Conservation (phyloP, 2,329 filamentous ascomycete genomes). For the Endoconidiophora polonica region DNA sequence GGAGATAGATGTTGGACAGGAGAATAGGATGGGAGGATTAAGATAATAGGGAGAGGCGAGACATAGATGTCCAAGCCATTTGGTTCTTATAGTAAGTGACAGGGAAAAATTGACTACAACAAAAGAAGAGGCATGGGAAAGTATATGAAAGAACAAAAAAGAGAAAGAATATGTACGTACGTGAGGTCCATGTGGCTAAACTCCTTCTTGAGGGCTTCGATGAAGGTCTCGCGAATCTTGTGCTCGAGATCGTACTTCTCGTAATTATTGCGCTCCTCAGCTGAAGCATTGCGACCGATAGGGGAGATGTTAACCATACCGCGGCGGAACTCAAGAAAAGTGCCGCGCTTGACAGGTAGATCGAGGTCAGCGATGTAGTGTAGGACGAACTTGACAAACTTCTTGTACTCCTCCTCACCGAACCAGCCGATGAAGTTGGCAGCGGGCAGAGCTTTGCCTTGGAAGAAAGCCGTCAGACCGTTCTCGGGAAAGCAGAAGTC, state of each 20-base stretch:
- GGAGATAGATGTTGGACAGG: not conserved
- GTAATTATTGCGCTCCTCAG: conserved; percentile 66
- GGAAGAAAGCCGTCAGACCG: conserved; percentile 76
- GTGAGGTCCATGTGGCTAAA: conserved; percentile 76
- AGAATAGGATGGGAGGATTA: too few species aligned
- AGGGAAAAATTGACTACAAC: not conserved
- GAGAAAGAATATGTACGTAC: conserved; percentile 30
- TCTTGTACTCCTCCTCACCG: conserved; percentile 69
- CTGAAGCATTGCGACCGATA: conserved; percentile 70
- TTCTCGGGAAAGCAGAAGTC: conserved; percentile 98
- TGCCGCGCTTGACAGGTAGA: conserved; percentile 67
- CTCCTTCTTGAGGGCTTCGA: conserved; percentile 57
- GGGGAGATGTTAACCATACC: conserved; percentile 82
- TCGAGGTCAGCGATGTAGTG: conserved; percentile 75
- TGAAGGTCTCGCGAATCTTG: conserved; percentile 60
- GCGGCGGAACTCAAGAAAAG: conserved; percentile 77
- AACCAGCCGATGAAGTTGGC: conserved; percentile 86
- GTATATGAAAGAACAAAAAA: conserved; percentile 2
- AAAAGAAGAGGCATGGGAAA: conserved; percentile 3
- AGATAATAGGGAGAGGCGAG: too few species aligned
- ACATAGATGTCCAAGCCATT: too few species aligned
- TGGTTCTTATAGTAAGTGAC: not conserved
- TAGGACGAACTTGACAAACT: conserved; percentile 57
- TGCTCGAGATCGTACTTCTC: conserved; percentile 65
- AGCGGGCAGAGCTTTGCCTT: conserved; percentile 57